phyloP scores from a whole-genome alignment of 805 yeast species.

The Kazachstania taianensis region DNA sequence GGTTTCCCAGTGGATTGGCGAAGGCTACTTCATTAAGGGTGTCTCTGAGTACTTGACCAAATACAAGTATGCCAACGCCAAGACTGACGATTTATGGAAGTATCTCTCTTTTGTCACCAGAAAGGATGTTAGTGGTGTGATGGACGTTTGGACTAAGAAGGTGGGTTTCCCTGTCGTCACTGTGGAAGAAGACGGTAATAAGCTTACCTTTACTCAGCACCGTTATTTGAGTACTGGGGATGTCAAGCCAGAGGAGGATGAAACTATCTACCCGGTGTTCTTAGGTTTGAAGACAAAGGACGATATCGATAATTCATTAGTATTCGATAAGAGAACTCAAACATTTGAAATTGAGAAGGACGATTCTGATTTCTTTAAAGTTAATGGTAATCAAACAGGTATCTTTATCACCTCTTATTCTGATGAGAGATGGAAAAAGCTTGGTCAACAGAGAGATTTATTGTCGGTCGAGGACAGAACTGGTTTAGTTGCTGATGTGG shows the following conservation, averaged over 20 bases:
- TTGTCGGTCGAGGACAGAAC: constrained; percentile 69
- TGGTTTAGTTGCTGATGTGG: constrained; percentile 74
- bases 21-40: constrained; percentile 65
- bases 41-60: constrained; percentile 67
- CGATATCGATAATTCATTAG: constrained; percentile 52
- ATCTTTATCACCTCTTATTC: constrained; percentile 66
- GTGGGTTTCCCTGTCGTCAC: constrained; percentile 68
- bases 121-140: constrained; percentile 57
- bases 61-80: constrained; percentile 70
- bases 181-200: constrained; percentile 47
- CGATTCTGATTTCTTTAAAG: constrained; percentile 44
- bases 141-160: constrained; percentile 74
- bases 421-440: constrained; percentile 56
- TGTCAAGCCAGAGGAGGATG: constrained; percentile 64
- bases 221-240: constrained; percentile 72
- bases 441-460: constrained; percentile 47
- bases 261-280: constrained; percentile 59
- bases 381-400: constrained; percentile 67
- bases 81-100: constrained; percentile 69
- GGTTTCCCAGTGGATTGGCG: constrained; percentile 75
- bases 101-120: constrained; percentile 62
- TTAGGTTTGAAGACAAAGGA: constrained; percentile 48
- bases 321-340: constrained; percentile 41
- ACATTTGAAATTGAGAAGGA: constrained; percentile 35
- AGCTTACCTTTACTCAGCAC: constrained; percentile 53